Conservation (phyloP, 345 rosid genomes). For the Cardamine resedifolia region DNA sequence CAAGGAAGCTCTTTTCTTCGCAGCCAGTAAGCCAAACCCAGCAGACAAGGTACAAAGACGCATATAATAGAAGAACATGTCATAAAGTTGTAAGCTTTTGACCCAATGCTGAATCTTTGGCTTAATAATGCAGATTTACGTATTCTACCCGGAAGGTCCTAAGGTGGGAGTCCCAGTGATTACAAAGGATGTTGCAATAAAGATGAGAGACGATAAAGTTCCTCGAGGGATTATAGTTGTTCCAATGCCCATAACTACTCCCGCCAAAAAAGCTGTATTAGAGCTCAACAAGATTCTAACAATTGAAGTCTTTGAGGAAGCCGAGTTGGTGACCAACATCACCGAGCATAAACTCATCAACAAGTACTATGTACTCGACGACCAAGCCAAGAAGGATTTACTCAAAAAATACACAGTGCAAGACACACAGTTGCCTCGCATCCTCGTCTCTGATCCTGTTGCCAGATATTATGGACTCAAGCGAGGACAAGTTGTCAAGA, state of each 20-base stretch:
- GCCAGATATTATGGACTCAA: conserved; percentile 49
- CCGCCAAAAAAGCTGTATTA: conserved; percentile 41
- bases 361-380: conserved; percentile 46
- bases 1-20: conserved; percentile 46
- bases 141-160: conserved; percentile 52
- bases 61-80: background rate
- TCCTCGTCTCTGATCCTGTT: conserved; percentile 46
- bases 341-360: conserved; percentile 56
- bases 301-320: conserved; percentile 60
- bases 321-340: conserved; percentile 51
- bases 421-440: conserved; percentile 56
- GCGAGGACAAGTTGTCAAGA: conserved; percentile 51
- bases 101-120: background rate
- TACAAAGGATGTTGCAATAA: conserved; percentile 34
- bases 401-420: conserved; percentile 51
- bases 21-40: conserved; percentile 37
- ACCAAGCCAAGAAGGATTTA: conserved; percentile 53
- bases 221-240: conserved; percentile 48
- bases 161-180: conserved; percentile 53
- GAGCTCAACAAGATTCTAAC: conserved; percentile 44
- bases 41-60: conserved; percentile 49
- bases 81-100: background rate
- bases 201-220: conserved; percentile 49
- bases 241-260: conserved; percentile 41
- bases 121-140: conserved; percentile 50